Conservation (phyloP, 306 rosid genomes). For the cucumber (Cucumis sativus) region DNA sequence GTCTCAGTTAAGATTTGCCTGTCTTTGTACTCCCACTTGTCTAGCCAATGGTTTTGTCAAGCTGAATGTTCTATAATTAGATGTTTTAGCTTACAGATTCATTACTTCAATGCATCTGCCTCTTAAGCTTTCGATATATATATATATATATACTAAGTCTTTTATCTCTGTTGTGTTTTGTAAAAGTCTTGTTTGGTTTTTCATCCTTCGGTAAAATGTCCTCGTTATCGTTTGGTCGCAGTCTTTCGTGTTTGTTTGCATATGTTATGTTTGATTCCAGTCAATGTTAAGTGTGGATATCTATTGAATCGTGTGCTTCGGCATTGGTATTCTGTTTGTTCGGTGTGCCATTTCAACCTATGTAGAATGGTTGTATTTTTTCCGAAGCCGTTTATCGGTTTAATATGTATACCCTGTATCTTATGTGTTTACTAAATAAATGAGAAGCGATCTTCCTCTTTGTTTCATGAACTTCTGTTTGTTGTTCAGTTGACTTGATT, state of each 20-base stretch:
- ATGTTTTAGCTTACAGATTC: slow-evolving; percentile 2
- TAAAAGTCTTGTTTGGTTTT: neutral
- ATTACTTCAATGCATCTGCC: slow-evolving; percentile 2
- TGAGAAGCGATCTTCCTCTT: neutral
- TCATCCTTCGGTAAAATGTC: neutral
- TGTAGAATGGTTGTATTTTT: neutral
- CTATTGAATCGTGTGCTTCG: neutral
- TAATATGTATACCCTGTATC: neutral
- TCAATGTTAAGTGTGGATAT: neutral
- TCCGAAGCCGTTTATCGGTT: neutral
- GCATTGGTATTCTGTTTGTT: neutral
- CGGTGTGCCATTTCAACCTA: neutral
- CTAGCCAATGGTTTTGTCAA: slow-evolving; percentile 4
- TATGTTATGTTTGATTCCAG: neutral
- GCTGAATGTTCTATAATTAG: neutral
- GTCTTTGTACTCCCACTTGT: neutral
- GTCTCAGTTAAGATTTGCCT: neutral
- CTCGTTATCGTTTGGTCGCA: neutral
- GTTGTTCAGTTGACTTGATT: neutral
- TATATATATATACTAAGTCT: neutral
- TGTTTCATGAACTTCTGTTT: neutral
- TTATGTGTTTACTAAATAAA: neutral
- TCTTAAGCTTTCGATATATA: neutral
- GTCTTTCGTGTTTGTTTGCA: neutral
- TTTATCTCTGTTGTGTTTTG: neutral